Conservation (phyloP, 148 eudicot species). For the Persicaria maculosa region DNA sequence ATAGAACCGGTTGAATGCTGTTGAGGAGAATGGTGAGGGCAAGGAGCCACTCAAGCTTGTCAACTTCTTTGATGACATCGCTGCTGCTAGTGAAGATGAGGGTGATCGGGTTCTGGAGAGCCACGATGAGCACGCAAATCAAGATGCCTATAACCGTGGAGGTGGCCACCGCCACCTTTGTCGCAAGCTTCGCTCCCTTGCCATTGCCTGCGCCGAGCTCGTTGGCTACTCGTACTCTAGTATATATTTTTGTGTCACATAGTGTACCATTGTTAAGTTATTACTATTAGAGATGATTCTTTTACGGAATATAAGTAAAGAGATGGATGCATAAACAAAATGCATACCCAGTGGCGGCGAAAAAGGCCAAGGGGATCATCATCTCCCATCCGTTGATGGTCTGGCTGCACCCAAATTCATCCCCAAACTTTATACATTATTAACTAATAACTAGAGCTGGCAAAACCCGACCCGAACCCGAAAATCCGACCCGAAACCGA, state of each 20-base stretch:
- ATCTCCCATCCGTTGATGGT: constrained; percentile 54
- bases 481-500: no score
- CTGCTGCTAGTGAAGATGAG: constrained; percentile 26
- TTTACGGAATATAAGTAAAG: background rate
- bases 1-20: constrained; percentile 42
- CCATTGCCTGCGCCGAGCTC: constrained; percentile 47
- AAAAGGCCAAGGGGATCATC: constrained; percentile 51
- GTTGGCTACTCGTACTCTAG: constrained; percentile 41
- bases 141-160: constrained; percentile 35
- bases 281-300: background rate
- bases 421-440: background rate
- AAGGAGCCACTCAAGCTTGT: constrained; percentile 34
- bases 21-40: constrained; percentile 38
- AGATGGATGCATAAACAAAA: no score
- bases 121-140: constrained; percentile 31
- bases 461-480: no score
- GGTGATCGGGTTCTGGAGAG: constrained; percentile 21
- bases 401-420: constrained; percentile 28
- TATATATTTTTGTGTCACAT: background rate
- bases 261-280: background rate
- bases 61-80: constrained; percentile 25
- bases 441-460: no score
- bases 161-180: constrained; percentile 28
- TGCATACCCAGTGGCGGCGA: constrained; percentile 55
- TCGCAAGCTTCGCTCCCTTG: constrained; percentile 40